These are phyloP conservation scores for Trypanosoma grayi DNA, from an alignment of 208 protist genomes.

Conservation along the genomic window DNA sequence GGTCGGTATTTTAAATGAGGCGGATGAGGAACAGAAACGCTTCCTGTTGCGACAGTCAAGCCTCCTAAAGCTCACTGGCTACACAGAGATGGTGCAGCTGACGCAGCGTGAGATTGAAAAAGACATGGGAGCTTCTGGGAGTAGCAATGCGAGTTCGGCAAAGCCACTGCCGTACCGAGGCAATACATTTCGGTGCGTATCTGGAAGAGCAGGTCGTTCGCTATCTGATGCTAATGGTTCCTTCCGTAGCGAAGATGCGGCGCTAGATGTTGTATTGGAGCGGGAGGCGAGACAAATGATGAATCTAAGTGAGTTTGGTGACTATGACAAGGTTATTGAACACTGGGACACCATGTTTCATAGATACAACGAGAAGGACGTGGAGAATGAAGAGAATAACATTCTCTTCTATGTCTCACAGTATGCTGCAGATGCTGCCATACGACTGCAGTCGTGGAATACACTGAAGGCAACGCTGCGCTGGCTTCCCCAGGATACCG, in stretches of 20 bases:
- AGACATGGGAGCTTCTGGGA: slow-evolving; percentile 40
- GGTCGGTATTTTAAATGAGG: slow-evolving; percentile 70
- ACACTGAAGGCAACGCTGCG: slow-evolving; percentile 47
- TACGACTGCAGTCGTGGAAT: slow-evolving; percentile 75
- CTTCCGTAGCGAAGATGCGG: slow-evolving; percentile 34
- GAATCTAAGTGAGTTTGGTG: slow-evolving; percentile 75
- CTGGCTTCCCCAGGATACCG: slow-evolving; percentile 58
- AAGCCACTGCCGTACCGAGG: slow-evolving; percentile 18
- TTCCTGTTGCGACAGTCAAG: slow-evolving; percentile 69
- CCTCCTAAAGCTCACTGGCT: slow-evolving; percentile 77
- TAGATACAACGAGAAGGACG: slow-evolving; percentile 22
- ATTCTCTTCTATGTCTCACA: slow-evolving; percentile 70
- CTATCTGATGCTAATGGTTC: slow-evolving; percentile 45
- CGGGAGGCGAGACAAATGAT: slow-evolving; percentile 58
- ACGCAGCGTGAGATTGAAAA: slow-evolving; percentile 63
- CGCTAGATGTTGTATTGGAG: slow-evolving; percentile 40
- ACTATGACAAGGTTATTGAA: slow-evolving; percentile 68
- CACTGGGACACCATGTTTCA: slow-evolving; percentile 56
- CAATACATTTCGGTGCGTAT: slow-evolving; percentile 37
- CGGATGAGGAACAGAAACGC: slow-evolving; percentile 54
- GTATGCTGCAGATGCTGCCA: slow-evolving; percentile 83
- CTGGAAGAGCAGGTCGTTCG: slow-evolving; percentile 33
- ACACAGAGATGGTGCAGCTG: slow-evolving; percentile 63
- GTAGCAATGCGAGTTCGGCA: slow-evolving; percentile 36
- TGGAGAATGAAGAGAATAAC: slow-evolving; percentile 44